phyloP scores from a whole-genome alignment of 192 early-diverging fungal species.

The Linnemannia zychae region DNA sequence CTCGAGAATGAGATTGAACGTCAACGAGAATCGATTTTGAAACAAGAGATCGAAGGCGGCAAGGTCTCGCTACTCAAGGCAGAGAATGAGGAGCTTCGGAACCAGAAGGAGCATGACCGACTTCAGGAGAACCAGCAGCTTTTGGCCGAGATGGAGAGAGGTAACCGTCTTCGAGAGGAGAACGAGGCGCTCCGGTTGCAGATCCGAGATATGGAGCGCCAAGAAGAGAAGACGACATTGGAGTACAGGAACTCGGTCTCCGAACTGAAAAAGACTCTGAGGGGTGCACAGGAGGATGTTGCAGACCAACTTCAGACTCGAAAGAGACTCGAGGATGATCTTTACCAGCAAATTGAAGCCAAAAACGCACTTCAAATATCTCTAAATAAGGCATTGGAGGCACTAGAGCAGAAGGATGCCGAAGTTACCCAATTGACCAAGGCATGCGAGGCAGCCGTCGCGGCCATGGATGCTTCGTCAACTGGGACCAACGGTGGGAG shows the following conservation, averaged over 20 bases:
- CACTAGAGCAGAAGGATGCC: conserved; percentile 29
- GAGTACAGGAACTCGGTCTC: conserved; percentile 34
- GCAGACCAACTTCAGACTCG: conserved; percentile 42
- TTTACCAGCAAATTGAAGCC: conserved; percentile 20
- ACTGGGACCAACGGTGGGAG: conserved; percentile 31
- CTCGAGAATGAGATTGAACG: conserved; percentile 54
- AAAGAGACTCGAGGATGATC: conserved; percentile 37
- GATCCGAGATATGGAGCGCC: conserved; percentile 37
- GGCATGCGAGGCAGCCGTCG: conserved; percentile 42
- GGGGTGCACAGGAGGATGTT: conserved; percentile 40
- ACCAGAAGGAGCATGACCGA: conserved; percentile 41
- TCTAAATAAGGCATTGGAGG: conserved; percentile 21
- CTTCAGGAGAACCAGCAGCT: conserved; percentile 48
- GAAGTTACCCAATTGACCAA: conserved; percentile 45
- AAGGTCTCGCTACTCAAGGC: conserved; percentile 44
- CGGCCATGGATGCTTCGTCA: conserved; percentile 37
- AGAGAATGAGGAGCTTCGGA: conserved; percentile 52
- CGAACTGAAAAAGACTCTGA: conserved; percentile 41
- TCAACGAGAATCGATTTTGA: conserved; percentile 48
- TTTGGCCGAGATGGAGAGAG: conserved; percentile 50
- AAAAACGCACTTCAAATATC: conserved; percentile 4
- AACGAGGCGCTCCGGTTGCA: conserved; percentile 42
- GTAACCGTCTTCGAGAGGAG: conserved; percentile 44
- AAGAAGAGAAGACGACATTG: conserved; percentile 21
- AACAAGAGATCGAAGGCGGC: conserved; percentile 48